These are phyloP conservation scores for Aegilops sharonensis DNA, from an alignment of 176 grass and related monocot genomes.

Conservation along the genomic window DNA sequence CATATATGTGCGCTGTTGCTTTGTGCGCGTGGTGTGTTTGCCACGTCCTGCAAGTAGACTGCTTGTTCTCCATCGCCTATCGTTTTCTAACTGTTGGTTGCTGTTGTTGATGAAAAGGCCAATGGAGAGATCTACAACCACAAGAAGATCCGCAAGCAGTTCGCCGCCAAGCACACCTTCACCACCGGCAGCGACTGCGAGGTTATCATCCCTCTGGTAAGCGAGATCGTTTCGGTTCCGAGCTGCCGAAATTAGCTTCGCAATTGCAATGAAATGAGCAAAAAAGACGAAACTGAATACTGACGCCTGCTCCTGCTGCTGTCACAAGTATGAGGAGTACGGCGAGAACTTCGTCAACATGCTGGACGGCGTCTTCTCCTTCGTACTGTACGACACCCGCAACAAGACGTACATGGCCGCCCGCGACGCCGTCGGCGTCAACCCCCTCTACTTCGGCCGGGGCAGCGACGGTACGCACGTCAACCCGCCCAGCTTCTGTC, in stretches of 20 bases:
- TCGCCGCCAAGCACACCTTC: conserved; percentile 62
- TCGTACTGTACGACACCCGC: conserved; percentile 84
- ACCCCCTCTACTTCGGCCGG: conserved; percentile 95
- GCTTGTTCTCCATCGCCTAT: neutral
- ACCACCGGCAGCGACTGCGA: conserved; percentile 96
- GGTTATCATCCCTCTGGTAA: conserved; percentile 93
- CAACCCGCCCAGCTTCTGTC: neutral
- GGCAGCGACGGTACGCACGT: conserved; percentile 67
- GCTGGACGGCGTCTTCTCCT: conserved; percentile 96
- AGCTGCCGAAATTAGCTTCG: neutral
- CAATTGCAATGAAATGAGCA: neutral
- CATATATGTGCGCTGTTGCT: neutral
- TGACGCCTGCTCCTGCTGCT: neutral
- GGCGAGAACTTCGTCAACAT: conserved; percentile 87
- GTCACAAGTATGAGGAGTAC: conserved; percentile 78
- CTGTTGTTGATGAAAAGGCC: conserved; percentile 29
- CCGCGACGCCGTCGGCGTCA: conserved; percentile 90
- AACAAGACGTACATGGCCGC: conserved; percentile 69
- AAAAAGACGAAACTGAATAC: neutral
- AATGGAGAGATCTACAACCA: conserved; percentile 99
- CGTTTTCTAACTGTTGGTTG: neutral
- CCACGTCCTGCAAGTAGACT: neutral
- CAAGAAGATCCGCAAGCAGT: conserved; percentile 70
- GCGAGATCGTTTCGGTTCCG: neutral
- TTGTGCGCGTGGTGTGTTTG: neutral